phyloP scores from a whole-genome alignment of 169 alveolate species.

The Amoebophrya sp. region DNA sequence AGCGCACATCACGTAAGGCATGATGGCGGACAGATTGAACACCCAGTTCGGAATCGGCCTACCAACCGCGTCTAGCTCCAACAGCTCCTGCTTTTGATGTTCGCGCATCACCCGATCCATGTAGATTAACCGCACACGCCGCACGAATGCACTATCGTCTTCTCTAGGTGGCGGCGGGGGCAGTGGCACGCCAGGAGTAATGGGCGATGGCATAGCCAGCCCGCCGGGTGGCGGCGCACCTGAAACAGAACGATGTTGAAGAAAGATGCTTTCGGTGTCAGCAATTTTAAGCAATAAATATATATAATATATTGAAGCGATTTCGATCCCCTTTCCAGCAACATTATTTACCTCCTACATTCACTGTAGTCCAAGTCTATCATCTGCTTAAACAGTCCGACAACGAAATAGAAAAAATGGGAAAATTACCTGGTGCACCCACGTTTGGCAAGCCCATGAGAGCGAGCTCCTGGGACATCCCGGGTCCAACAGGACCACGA shows the following conservation, averaged over 20 bases:
- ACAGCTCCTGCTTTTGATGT: slow-evolving; percentile 12
- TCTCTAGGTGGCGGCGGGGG: slow-evolving; percentile 36
- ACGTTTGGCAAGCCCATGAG: not conserved
- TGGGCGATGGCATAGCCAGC: not conserved
- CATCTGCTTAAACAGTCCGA: too few species aligned
- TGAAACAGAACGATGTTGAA: too few species aligned
- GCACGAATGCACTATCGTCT: slow-evolving; percentile 27
- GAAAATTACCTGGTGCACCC: too few species aligned
- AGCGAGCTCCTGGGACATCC: not conserved
- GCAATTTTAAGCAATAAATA: too few species aligned
- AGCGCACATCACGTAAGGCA: slow-evolving; percentile 11
- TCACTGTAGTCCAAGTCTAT: too few species aligned
- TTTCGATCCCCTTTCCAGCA: too few species aligned
- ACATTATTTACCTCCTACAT: too few species aligned
- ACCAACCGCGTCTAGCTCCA: not conserved
- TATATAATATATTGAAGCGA: too few species aligned
- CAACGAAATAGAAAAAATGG: too few species aligned
- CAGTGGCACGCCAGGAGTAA: not conserved
- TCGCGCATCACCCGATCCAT: slow-evolving; percentile 24
- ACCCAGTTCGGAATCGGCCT: slow-evolving; percentile 27
- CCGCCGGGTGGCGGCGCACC: not conserved
- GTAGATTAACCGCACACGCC: slow-evolving; percentile 28
- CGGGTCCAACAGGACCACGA: not conserved
- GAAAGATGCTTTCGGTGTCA: too few species aligned
- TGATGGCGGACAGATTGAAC: not conserved